phyloP scores from a whole-genome alignment of 2,329 filamentous ascomycete species.

The Cordyceps pruinosa region DNA sequence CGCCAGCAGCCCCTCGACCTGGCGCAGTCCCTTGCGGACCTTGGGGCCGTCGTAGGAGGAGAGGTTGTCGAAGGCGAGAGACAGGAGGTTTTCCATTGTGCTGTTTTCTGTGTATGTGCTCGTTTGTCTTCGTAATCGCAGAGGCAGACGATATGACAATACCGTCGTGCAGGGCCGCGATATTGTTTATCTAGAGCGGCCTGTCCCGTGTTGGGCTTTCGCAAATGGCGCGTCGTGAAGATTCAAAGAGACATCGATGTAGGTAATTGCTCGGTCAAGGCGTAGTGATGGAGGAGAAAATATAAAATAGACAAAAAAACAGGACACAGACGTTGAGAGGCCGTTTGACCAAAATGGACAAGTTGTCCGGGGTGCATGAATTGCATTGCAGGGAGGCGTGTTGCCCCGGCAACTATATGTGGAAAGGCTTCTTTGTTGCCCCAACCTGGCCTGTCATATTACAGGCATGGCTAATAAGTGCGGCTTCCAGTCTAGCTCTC shows the following conservation, averaged over 20 bases:
- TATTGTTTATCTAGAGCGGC: background rate
- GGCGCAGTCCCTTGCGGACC: constrained; percentile 86
- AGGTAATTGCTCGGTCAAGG: background rate
- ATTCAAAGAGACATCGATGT: background rate
- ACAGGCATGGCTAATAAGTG: too few species aligned
- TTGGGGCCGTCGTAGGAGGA: constrained; percentile 86
- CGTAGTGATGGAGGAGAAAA: background rate
- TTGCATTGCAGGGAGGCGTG: background rate
- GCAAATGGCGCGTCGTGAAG: background rate
- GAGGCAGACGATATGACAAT: background rate
- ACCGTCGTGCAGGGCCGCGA: background rate
- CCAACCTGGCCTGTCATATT: too few species aligned
- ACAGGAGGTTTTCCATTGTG: constrained; percentile 81
- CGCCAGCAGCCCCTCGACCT: constrained; percentile 88
- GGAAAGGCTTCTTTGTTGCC: too few species aligned
- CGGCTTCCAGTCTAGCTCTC: too few species aligned
- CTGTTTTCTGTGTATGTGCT: background rate
- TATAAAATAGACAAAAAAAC: background rate
- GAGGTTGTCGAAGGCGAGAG: constrained; percentile 91
- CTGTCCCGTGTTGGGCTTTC: background rate
- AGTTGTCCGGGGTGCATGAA: background rate
- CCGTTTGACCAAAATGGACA: background rate
- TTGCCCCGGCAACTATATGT: background rate
- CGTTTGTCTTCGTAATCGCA: background rate
- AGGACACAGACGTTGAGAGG: background rate